Base-by-base conservation (phyloP, 179 eudicot species). In the Heliamphora pulchella region DNA sequence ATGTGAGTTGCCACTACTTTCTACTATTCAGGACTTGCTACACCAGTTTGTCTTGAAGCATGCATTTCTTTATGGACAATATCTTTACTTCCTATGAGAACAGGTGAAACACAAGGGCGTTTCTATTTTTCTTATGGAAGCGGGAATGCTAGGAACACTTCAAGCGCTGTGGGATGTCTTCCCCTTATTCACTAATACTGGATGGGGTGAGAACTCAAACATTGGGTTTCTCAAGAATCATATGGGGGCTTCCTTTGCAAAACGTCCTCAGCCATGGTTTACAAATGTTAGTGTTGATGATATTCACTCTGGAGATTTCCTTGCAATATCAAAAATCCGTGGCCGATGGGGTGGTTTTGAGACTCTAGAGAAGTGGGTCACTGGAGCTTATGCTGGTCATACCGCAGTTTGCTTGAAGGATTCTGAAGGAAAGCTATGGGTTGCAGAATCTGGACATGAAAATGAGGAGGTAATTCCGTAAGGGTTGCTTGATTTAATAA, bases 331-430 rank as follows among this genome's bases (percentile, higher is more conserved):
- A 8, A 96, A 96, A 85, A 94, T 96, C 46, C 93, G 99, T 63
- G 99, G 99, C 5, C 90, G 93, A 8, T 96, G 99, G 99, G 99
- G 99, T 80, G 99, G 88, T 80, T 96, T 96, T 88, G 99, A 96
- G 93, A 92, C 92, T 58, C 79, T 96, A 78, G 99, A 94, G 88
- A 96, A 96, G 81, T 96, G 99, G 99, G 99, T 93, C 46, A 87
- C 94, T 8, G 98, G 98, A 86, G 82, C 98, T 67, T 96, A 92
- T 94, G 98, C 99, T 20, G 99, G 99, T 78, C 99, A 96, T 83
- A 78, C 91, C 64, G 96, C 99, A 80, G 94, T 96, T 84, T 96
- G 96, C 86, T 91, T 96, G 81, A 89, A 88, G 83, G 99, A 96
- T 86, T 78, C 92, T 71, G 93, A 94, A 84, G 99, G 98, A 73